Evolutionary conservation across 2,329 filamentous ascomycete genomes (phyloP).

Genomic region (Catunica adiposa): DNA sequence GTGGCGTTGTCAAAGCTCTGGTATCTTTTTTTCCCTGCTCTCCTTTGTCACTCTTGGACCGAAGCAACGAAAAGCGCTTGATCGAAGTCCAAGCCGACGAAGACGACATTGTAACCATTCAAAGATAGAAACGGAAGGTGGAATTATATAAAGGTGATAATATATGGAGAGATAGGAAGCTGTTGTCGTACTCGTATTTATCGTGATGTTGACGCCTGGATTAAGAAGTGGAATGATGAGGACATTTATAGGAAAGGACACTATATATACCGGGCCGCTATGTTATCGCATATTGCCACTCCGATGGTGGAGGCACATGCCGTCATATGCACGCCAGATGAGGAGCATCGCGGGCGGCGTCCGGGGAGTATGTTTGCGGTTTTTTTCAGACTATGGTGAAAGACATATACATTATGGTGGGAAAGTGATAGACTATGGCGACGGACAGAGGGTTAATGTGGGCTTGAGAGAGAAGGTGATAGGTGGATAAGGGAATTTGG

Average conservation of each 20-base stretch:
- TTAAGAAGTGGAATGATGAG: not conserved
- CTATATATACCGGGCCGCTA: not conserved
- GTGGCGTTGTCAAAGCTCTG: not conserved
- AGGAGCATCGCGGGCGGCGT: not conserved
- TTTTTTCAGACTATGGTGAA: too few species aligned
- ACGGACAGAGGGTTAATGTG: too few species aligned
- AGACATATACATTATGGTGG: too few species aligned
- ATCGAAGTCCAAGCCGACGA: slow-evolving; percentile 1
- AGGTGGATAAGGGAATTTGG: too few species aligned
- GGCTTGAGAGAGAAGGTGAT: too few species aligned
- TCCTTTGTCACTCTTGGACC: not conserved
- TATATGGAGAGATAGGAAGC: not conserved
- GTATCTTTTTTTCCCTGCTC: not conserved
- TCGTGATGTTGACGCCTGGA: not conserved
- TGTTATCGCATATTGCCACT: not conserved
- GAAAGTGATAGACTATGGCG: too few species aligned
- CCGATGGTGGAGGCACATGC: not conserved
- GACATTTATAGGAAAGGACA: too few species aligned
- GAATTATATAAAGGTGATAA: not conserved
- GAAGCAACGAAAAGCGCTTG: slow-evolving; percentile 3
- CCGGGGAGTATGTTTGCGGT: too few species aligned
- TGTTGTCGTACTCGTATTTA: not conserved
- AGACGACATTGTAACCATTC: not conserved
- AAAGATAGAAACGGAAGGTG: not conserved
- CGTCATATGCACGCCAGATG: slow-evolving; percentile 3